phyloP scores from a whole-genome alignment of 371 early-diverging fungal genomes.

The Rhizopus sp. region DNA sequence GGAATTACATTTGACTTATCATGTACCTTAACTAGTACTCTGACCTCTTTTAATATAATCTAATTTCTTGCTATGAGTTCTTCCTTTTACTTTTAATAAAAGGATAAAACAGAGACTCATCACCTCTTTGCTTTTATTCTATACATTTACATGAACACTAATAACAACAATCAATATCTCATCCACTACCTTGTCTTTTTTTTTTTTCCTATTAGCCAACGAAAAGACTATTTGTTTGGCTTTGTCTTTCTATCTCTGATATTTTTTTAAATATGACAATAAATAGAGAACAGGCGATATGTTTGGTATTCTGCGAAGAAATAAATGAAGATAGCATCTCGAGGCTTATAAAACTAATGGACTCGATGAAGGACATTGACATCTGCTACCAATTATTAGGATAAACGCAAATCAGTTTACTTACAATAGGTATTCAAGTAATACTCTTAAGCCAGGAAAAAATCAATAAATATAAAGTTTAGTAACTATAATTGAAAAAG shows the following conservation, averaged over 20 bases:
- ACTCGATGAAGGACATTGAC: slow-evolving; percentile 9
- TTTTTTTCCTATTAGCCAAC: no score
- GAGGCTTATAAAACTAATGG: slow-evolving; percentile 10
- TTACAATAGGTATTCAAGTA: slow-evolving; percentile 6
- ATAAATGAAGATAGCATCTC: slow-evolving; percentile 12
- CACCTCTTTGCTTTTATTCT: no score
- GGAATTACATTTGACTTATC: no score
- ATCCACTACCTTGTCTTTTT: no score
- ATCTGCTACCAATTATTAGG: slow-evolving; percentile 11
- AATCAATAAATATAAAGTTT: slow-evolving; percentile 7
- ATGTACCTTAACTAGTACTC: no score
- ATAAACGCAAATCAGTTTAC: slow-evolving; percentile 14
- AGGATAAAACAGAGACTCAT: no score
- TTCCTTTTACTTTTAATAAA: no score
- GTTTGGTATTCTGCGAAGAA: slow-evolving; percentile 15
- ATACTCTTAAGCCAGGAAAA: not conserved
- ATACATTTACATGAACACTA: no score
- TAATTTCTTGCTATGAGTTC: no score
- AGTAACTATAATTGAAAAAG: slow-evolving; percentile 12
- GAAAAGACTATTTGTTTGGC: no score
- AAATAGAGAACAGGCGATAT: slow-evolving; percentile 13
- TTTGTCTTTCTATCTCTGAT: slow-evolving; percentile 11
- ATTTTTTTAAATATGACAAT: slow-evolving; percentile 15
- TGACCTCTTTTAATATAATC: no score
- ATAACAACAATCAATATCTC: no score